Base-by-base conservation (phyloP, 2,329 filamentous ascomycete species). In the Chrysoporthe cubensis region DNA sequence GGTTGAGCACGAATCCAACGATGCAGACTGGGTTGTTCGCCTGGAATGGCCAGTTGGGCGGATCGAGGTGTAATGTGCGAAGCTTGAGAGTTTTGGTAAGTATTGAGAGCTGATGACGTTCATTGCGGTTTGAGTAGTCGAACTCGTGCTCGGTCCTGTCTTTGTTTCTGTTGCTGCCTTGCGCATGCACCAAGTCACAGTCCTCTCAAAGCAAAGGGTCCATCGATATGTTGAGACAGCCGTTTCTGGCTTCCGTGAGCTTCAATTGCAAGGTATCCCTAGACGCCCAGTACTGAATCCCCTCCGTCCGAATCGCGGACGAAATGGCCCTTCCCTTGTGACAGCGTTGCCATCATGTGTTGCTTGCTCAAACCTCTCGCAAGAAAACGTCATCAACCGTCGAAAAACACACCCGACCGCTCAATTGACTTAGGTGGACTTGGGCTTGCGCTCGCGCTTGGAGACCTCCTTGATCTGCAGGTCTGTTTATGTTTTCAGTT, bases 371-470 rank as follows among this genome's bases (percentile, higher is more conserved):
- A 76, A 73, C 73, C 78, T 73, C 73, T 65, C 48, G 59, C 69
- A 59, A 44, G 42, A 63, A 67, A 48, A 44, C 14, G 63, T 58
- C 64, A 52, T 54, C 65, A 68, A 62, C 67, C 66, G 60, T 70
- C 65, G 64, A 66, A 70, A 46, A 65, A 59, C 61, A 62, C 18
- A 48, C 40, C 42, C n/a, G 14, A n/a, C 68, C 64, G 52, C 57
- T 64, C 43, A 6, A n/a, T 44, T 60, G 60, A 32, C 70, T 77
- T 78, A 81, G 75, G 78, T 75, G 63, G 77, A 76, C 79, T 81
- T 80, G 72, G 74, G 74, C 78, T 81, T 80, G 79, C 81, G 82
- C 81, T 94, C 88, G 83, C 88, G 85, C 82, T 85, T 86, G 76
- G 80, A 80, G 72, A 86, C 83, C 75, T 86, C 84, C 77, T 82